Percentiles rank a stretch among this genome's conserved stretches.
Evolutionary conservation across 1,284 basidiomycete genomes (phyloP).

Genomic region (Ceraceosorus bombacis): DNA sequence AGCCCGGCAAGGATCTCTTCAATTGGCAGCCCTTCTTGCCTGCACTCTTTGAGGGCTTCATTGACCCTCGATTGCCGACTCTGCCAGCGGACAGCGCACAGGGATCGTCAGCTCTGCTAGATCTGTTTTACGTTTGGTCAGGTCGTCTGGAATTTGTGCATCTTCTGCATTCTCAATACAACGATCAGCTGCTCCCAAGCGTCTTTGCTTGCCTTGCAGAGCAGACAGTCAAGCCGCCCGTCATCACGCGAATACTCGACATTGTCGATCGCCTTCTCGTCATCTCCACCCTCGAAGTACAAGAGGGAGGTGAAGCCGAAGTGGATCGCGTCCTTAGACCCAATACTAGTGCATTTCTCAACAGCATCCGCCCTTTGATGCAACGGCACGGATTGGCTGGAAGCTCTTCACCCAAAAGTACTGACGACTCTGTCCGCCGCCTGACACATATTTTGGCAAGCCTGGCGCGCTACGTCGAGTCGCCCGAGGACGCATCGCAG

Average conservation of each 20-base stretch:
- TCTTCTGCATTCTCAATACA: slow-evolving; percentile 59
- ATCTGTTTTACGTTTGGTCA: slow-evolving; percentile 77
- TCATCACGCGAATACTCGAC: slow-evolving; percentile 75
- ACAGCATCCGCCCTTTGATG: slow-evolving; percentile 58
- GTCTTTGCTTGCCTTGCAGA: slow-evolving; percentile 74
- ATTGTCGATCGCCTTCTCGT: slow-evolving; percentile 69
- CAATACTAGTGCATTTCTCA: slow-evolving; percentile 67
- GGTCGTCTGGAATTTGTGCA: slow-evolving; percentile 57
- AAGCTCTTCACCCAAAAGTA: slow-evolving; percentile 2
- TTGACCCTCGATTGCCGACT: slow-evolving; percentile 70
- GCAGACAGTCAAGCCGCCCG: slow-evolving; percentile 75
- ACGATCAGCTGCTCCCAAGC: slow-evolving; percentile 64
- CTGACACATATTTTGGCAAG: slow-evolving; percentile 74
- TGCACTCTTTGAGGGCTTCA: slow-evolving; percentile 63
- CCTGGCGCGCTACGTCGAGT: slow-evolving; percentile 67
- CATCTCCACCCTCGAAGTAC: slow-evolving; percentile 50
- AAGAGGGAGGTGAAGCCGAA: slow-evolving; percentile 47
- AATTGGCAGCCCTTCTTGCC: slow-evolving; percentile 68
- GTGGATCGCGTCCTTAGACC: slow-evolving; percentile 60
- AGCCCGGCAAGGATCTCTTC: slow-evolving; percentile 53
- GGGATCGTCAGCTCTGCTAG: slow-evolving; percentile 78
- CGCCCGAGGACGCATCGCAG: slow-evolving; percentile 65
- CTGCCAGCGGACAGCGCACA: slow-evolving; percentile 84
- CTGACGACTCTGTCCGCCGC: slow-evolving; percentile 68
- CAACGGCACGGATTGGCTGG: slow-evolving; percentile 10